phyloP scores from a whole-genome alignment of 1,284 basidiomycete genomes.

The Cutaneotrichosporon cyanovorans region DNA sequence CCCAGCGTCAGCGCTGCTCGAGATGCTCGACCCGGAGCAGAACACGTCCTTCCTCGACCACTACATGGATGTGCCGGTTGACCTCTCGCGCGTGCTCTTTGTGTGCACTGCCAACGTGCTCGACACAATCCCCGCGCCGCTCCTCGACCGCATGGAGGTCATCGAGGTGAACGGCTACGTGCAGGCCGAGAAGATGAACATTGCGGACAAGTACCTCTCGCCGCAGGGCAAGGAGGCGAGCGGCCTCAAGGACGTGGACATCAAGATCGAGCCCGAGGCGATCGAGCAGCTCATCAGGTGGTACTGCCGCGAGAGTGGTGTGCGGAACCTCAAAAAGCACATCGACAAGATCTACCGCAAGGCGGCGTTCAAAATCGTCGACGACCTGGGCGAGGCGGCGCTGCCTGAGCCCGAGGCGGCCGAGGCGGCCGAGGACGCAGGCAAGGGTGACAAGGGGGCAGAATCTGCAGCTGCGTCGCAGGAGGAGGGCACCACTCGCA shows the following conservation, averaged over 20 bases:
- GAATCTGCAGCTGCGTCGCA: neutral
- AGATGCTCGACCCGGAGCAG: conserved; percentile 97
- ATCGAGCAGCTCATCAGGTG: conserved; percentile 90
- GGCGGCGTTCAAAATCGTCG: conserved; percentile 85
- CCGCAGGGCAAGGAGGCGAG: conserved; percentile 90
- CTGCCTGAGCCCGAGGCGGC: conserved; percentile 59
- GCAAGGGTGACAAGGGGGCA: neutral
- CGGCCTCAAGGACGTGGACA: conserved; percentile 76
- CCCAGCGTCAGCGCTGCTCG: conserved; percentile 84
- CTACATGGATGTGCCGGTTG: conserved; percentile 96
- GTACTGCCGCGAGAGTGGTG: conserved; percentile 94
- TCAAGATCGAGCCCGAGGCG: conserved; percentile 65
- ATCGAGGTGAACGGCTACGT: conserved; percentile 96
- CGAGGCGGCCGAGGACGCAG: conserved; percentile 2
- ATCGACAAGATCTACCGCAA: conserved; percentile 99
- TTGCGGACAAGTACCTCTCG: conserved; percentile 83
- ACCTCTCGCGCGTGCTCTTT: conserved; percentile 91
- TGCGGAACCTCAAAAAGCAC: conserved; percentile 88
- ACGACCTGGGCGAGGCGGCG: conserved; percentile 79
- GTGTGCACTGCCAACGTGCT: conserved; percentile 95
- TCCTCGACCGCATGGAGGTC: conserved; percentile 96
- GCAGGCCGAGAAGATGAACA: conserved; percentile 89
- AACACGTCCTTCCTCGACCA: conserved; percentile 93
- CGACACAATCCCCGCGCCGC: conserved; percentile 91
- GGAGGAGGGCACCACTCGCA: neutral